Evolutionary conservation across 768 basidiomycete genomes (phyloP), one percentile per base, ranked within the genome.

Genomic region (Lentinula aciculospora): DNA sequence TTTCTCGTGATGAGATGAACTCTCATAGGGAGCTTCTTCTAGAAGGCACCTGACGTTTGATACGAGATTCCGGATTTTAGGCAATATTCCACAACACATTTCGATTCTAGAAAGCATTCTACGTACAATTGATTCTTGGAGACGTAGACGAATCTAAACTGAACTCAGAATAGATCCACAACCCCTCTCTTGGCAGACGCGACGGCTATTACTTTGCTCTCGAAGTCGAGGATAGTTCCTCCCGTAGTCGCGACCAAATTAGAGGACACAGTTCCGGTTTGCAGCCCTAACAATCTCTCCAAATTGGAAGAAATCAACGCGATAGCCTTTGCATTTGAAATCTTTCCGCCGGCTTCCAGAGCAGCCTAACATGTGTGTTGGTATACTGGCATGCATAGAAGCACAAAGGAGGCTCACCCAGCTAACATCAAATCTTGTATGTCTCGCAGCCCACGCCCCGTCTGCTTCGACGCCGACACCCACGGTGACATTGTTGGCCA

Each of bases 391-490:
- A 34, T 34, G 32, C 8, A 0, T n/a, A 39, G 13, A 17, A 59
- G 45, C 9, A 23, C 17, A 49, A 10, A 25, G 29, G 15, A 56
- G 23, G 70, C 80, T 64, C 62, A 86, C 87, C 92, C 92, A 94
- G 55, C 80, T 88, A 51, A 81, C 72, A 62, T 94, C 89, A 61
- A 90, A 86, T 7, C 89, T 79, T 17, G 84, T 78, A 59, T 86
- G 89, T 39, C 87, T 81, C 5, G 86, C 84, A 47, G 77, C 76
- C 83, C 80, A 85, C 12, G 40, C 60, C 28, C 86, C 85, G 15
- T 47, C 46, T 8, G 46, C 28, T 19, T 75, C 68, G 28, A 83
- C 74, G 8, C 85, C 88, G 53, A 90, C 65, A 10, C 81, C 88
- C 23, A 89, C 81, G 8, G 83, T 86, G 27, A 94, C 85, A 57